Conservation (phyloP, 768 basidiomycete species). For the Ramaria sp. region DNA sequence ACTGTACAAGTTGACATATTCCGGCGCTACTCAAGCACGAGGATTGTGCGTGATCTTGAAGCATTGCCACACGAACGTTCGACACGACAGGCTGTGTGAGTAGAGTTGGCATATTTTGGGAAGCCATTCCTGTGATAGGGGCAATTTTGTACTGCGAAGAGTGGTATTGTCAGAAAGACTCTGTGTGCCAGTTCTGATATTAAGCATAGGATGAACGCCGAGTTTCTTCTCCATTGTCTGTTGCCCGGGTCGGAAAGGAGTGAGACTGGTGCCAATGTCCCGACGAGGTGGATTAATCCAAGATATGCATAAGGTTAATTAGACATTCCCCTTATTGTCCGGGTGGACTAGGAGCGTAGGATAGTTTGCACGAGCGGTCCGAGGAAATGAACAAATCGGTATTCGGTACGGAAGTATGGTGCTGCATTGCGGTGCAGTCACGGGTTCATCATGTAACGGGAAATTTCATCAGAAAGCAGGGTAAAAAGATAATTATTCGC, state of each 20-base stretch:
- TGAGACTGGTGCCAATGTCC: not conserved
- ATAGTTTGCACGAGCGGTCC: too few relatives aligned
- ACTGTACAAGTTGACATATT: not conserved
- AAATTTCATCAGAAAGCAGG: too few relatives aligned
- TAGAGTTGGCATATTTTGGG: not conserved
- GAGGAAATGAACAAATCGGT: too few relatives aligned
- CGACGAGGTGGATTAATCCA: not conserved
- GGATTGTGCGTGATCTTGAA: not conserved
- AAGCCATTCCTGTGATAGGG: not conserved
- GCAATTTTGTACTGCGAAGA: too few relatives aligned
- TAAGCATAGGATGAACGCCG: not conserved
- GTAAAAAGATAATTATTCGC: too few relatives aligned
- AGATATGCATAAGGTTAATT: too few relatives aligned
- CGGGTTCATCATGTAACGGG: too few relatives aligned
- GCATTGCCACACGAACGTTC: not conserved
- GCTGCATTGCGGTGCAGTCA: too few relatives aligned
- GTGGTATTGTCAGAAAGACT: not conserved
- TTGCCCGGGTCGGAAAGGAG: not conserved
- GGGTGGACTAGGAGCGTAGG: too few relatives aligned
- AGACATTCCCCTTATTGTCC: too few relatives aligned
- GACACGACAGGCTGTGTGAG: not conserved
- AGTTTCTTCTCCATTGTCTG: too few relatives aligned
- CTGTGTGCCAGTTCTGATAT: not conserved
- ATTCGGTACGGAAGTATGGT: too few relatives aligned
- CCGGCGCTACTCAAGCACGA: not conserved